These are phyloP conservation scores for Trypanosoma melophagium DNA, from an alignment of 208 protist species.

Conservation along the genomic window DNA sequence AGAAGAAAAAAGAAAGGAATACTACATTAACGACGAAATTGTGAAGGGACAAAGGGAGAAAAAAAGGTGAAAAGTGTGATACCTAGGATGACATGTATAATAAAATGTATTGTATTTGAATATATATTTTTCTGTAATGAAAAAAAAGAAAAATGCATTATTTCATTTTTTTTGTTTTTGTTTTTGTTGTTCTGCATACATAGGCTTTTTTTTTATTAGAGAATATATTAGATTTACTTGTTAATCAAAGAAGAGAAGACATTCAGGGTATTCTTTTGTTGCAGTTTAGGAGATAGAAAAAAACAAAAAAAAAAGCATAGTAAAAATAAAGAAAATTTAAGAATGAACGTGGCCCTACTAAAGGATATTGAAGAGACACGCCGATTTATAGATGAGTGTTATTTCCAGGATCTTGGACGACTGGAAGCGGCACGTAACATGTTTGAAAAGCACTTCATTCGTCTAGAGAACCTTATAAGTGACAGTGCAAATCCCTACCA, in stretches of 20 bases:
- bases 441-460: constrained; percentile 16
- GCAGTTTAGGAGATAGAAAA: too few species aligned
- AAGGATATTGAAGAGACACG: constrained; percentile 79
- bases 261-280: too few species aligned
- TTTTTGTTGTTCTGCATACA: too few species aligned
- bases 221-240: too few species aligned
- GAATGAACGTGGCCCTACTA: constrained; percentile 34
- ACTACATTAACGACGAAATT: neutral
- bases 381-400: constrained; percentile 28
- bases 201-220: too few species aligned
- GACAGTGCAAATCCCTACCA: constrained; percentile 26
- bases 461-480: constrained; percentile 17
- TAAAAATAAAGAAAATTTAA: neutral
- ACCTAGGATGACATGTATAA: too few species aligned
- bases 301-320: too few species aligned
- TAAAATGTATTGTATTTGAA: neutral
- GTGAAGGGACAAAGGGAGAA: neutral
- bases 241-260: neutral
- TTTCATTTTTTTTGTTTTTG: too few species aligned
- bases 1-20: neutral
- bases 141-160: too few species aligned
- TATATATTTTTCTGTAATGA: neutral
- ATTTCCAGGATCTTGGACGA: constrained; percentile 8
- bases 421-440: constrained; percentile 16
- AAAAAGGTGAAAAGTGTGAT: neutral